A percentile compares a stretch with the other conserved stretches of the same genome.
Evolutionary conservation across 306 rosid genomes (phyloP).

Genomic region (Dryas alaskensis): DNA sequence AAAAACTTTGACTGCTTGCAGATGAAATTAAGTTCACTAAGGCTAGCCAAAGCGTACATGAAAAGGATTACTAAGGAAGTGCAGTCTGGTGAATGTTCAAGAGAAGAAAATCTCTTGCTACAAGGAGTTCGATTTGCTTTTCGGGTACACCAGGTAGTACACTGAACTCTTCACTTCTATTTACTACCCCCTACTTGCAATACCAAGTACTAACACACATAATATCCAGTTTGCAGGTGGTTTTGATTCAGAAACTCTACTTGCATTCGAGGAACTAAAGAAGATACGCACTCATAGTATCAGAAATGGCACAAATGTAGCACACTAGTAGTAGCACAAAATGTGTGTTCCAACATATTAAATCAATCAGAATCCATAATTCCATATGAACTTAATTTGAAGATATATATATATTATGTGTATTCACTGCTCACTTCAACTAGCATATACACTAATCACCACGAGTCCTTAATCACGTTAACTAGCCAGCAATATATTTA

Average conservation of each 20-base stretch:
- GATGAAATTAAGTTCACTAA: slow-evolving; percentile 78
- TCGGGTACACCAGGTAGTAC: slow-evolving; percentile 80
- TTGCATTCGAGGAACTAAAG: slow-evolving; percentile 64
- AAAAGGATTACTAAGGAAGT: slow-evolving; percentile 52
- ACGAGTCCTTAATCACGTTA: no score
- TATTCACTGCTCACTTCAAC: background rate
- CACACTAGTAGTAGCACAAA: background rate
- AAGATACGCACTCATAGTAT: slow-evolving; percentile 32
- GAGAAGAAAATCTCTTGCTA: slow-evolving; percentile 52
- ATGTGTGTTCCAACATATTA: background rate
- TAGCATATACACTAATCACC: background rate
- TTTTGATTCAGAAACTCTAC: slow-evolving; percentile 57
- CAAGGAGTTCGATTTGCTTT: slow-evolving; percentile 81
- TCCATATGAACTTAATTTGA: background rate
- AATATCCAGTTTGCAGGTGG: slow-evolving; percentile 90
- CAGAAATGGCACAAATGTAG: slow-evolving; percentile 6
- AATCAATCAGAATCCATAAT: background rate
- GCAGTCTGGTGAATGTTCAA: slow-evolving; percentile 37
- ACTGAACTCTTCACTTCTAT: background rate
- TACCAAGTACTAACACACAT: background rate
- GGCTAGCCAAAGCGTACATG: slow-evolving; percentile 68
- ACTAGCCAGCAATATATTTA: no score
- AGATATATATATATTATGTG: background rate
- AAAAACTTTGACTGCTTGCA: slow-evolving; percentile 23
- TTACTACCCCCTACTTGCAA: background rate